phyloP scores from a whole-genome alignment of 805 yeast genomes.

The Lipomyces japonicus region DNA sequence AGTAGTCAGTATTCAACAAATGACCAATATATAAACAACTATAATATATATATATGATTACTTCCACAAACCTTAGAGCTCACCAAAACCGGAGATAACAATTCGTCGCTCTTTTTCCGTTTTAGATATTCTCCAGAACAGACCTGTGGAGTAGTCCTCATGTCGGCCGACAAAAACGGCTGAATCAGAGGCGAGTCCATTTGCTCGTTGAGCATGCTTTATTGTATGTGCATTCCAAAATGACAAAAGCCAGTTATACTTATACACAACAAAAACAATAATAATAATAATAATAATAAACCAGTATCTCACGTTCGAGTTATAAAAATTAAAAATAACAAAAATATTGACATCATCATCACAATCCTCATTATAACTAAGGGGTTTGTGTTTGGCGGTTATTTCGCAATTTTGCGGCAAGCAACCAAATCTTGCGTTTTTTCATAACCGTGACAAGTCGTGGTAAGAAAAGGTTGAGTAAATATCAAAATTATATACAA shows the following conservation, averaged over 20 bases:
- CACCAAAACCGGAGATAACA: no score
- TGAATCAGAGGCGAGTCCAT: not conserved
- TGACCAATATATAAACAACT: no score
- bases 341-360: not conserved
- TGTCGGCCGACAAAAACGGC: not conserved
- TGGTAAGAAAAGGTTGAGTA: slow-evolving; percentile 1
- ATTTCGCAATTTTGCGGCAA: not conserved
- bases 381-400: not conserved
- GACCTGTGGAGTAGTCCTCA: not conserved
- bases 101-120: slow-evolving; percentile 4
- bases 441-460: slow-evolving; percentile 2
- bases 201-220: not conserved
- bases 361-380: no score
- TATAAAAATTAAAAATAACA: not conserved
- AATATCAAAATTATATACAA: not conserved
- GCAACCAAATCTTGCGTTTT: not conserved
- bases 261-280: no score
- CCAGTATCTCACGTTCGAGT: not conserved
- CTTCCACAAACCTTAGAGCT: no score
- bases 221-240: not conserved
- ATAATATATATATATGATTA: no score
- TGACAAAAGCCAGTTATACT: not conserved
- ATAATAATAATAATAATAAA: no score
- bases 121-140: no score
- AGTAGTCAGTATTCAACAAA: no score